Evolutionary conservation across 495 filamentous ascomycete species (phyloP).

Genomic region (Annulohypoxylon stygium): DNA sequence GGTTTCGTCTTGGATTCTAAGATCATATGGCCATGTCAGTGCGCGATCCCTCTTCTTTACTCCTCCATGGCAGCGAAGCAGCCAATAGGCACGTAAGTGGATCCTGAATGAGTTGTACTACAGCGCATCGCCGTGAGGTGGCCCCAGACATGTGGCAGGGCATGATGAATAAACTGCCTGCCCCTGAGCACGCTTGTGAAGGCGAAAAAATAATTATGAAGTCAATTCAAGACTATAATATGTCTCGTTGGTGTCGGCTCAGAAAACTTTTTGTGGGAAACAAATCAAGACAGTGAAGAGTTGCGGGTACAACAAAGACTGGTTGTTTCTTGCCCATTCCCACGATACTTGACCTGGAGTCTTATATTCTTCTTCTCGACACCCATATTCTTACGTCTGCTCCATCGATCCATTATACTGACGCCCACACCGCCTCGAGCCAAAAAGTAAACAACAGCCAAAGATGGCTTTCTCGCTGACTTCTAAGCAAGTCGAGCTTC

Average conservation of each 20-base stretch:
- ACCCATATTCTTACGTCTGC: neutral
- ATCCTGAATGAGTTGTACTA: constrained; percentile 15
- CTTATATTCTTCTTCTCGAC: constrained; percentile 1
- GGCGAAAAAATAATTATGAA: neutral
- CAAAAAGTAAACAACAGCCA: neutral
- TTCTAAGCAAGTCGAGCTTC: constrained; percentile 40
- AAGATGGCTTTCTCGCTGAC: constrained; percentile 43
- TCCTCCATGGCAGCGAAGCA: constrained; percentile 17
- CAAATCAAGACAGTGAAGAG: constrained; percentile 9
- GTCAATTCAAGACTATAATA: constrained; percentile 17
- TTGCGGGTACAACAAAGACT: constrained; percentile 12
- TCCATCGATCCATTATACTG: neutral
- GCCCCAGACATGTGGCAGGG: constrained; percentile 20
- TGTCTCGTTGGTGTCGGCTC: constrained; percentile 15
- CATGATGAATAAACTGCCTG: constrained; percentile 3
- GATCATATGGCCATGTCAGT: constrained; percentile 29
- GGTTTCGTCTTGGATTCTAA: constrained; percentile 16
- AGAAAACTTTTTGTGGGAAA: neutral
- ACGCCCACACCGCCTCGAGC: constrained; percentile 16
- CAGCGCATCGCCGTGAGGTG: constrained; percentile 21
- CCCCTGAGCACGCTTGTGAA: constrained; percentile 7
- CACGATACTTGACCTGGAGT: constrained; percentile 1
- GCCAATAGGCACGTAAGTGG: constrained; percentile 18
- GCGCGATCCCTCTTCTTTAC: constrained; percentile 1
- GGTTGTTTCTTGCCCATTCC: neutral